Conservation (phyloP, 2,329 filamentous ascomycete genomes). For the Rhinocladiella mackenziei region DNA sequence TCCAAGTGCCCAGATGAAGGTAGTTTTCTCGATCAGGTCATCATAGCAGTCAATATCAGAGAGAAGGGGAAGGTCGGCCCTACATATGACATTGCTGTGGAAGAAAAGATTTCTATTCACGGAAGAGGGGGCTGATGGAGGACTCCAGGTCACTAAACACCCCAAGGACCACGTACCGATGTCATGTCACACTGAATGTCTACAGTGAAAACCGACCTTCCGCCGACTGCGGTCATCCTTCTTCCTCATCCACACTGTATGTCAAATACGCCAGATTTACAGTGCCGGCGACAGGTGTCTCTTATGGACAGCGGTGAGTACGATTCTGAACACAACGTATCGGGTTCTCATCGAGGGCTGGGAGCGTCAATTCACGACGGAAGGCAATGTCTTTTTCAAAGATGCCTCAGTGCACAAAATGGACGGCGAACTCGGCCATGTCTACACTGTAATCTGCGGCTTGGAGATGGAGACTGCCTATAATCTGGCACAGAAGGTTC, state of each 20-base stretch:
- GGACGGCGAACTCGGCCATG: conserved; percentile 76
- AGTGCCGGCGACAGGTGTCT: conserved; percentile 37
- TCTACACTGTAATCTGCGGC: conserved; percentile 80
- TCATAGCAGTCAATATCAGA: conserved; percentile 76
- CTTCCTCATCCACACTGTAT: conserved; percentile 54
- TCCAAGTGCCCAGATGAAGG: conserved; percentile 30
- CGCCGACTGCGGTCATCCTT: conserved; percentile 58
- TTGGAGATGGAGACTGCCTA: conserved; percentile 87
- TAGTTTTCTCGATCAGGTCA: conserved; percentile 60
- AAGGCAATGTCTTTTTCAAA: conserved; percentile 77
- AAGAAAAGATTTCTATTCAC: conserved; percentile 70
- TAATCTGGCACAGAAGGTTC: conserved; percentile 64
- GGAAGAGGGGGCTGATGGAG: conserved; percentile 68
- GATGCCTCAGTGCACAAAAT: conserved; percentile 75
- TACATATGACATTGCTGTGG: conserved; percentile 70
- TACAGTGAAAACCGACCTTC: conserved; percentile 59
- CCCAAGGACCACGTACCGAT: conserved; percentile 32
- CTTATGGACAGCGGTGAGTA: conserved; percentile 33
- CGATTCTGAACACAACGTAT: neutral
- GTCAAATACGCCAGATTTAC: conserved; percentile 23
- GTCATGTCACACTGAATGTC: conserved; percentile 28
- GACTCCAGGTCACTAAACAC: conserved; percentile 64
- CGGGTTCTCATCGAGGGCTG: conserved; percentile 45
- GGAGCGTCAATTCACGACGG: conserved; percentile 72
- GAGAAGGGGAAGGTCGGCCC: conserved; percentile 72